Evolutionary conservation across 306 rosid genomes (phyloP), one percentile per base, ranked within the genome.

Genomic region (Cucurbita moschata): DNA sequence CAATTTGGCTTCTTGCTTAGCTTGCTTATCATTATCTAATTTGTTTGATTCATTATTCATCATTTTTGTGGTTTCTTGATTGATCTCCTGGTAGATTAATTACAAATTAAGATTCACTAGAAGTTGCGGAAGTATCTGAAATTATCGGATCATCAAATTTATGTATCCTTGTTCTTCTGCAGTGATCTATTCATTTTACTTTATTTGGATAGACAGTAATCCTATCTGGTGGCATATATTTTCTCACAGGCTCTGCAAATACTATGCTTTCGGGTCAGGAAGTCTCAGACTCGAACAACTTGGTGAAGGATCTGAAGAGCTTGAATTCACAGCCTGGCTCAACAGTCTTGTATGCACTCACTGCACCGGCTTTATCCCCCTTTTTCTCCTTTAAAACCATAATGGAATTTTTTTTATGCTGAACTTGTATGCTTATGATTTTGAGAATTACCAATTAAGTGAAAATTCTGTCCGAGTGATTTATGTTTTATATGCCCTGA

Each of bases 231-330:
- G 51, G 37, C 16, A 10, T 50, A 42, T 63, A 55, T 40, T 69
- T 23, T 78, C 42, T 15, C 46, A 10, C 62, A 86, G 96, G 98
- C 76, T 90, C 97, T 23, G 96, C 88, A 62, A 83, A 81, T 78
- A 85, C 83, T 50, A 89, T 89, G 95, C 87, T 93, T 13, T 90
- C 92, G 15, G 52, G 75, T 77, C 81, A 86, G 53, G 96, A 94
- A 47, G 90, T 81, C 60, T 80, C 87, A 1, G 89, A 81, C 26
- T 94, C 92, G 39, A 86, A 74, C 87, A 77, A 83, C 77, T 83
- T 93, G 71, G 75, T 87, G 72, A 88, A 86, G 65, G 86, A 87
- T 59, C 72, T 93, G 46, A 74, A 79, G 78, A 74, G 76, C 71
- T 69, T 82, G 82, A 79, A 77, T 61, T 81, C 75, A 38, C 80